Conservation (phyloP, 2,329 filamentous ascomycete species). For the Diaporthe australafricana region DNA sequence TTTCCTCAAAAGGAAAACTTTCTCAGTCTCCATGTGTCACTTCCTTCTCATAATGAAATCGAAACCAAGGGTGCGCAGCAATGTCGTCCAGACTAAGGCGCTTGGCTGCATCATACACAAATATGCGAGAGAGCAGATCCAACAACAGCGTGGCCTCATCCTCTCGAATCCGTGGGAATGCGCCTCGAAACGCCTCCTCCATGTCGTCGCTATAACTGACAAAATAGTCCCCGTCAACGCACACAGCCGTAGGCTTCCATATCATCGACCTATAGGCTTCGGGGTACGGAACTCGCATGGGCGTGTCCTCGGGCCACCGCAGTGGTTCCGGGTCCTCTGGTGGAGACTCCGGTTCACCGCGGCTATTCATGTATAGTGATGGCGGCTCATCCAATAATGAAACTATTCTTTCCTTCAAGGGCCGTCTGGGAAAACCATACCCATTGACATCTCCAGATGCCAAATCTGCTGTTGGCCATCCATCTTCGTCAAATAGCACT, state of each 20-base stretch:
- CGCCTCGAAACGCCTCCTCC: slow-evolving; percentile 33
- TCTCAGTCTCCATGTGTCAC: no score
- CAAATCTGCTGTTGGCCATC: slow-evolving; percentile 17
- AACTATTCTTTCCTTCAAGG: slow-evolving; percentile 36
- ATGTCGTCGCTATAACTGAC: slow-evolving; percentile 36
- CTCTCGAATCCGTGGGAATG: slow-evolving; percentile 39
- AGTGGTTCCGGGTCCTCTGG: neutral
- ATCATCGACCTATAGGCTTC: slow-evolving; percentile 29
- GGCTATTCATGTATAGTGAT: slow-evolving; percentile 28
- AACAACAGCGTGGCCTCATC: slow-evolving; percentile 38
- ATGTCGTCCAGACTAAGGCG: slow-evolving; percentile 33
- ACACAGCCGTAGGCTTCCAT: slow-evolving; percentile 38
- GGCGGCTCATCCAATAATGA: slow-evolving; percentile 37
- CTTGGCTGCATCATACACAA: slow-evolving; percentile 39
- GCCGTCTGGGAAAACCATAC: slow-evolving; percentile 23
- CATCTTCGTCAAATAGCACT: slow-evolving; percentile 38
- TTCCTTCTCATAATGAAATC: neutral
- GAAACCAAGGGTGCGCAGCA: slow-evolving; percentile 33
- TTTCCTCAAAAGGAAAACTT: no score
- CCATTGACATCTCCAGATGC: slow-evolving; percentile 3
- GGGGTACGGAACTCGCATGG: slow-evolving; percentile 34
- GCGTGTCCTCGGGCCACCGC: neutral
- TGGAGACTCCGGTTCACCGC: slow-evolving; percentile 22
- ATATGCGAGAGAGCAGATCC: slow-evolving; percentile 41
- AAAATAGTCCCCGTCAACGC: slow-evolving; percentile 36